Conservation (phyloP, 768 basidiomycete species). For the Mycena olivaceomarginata region DNA sequence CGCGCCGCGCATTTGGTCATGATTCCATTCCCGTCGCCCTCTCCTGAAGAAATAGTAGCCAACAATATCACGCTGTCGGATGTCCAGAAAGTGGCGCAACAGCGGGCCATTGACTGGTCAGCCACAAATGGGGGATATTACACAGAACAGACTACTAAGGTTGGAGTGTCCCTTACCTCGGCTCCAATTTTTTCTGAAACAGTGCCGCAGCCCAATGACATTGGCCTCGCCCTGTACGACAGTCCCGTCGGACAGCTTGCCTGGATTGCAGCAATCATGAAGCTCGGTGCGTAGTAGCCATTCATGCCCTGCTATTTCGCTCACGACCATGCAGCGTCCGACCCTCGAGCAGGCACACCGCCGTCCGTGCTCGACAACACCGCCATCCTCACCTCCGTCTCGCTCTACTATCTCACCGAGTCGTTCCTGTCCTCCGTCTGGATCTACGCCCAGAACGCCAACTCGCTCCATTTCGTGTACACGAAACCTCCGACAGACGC, state of each 20-base stretch:
- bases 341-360: slow-evolving; percentile 34
- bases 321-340: slow-evolving; percentile 11
- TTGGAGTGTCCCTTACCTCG: too few species aligned
- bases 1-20: neutral
- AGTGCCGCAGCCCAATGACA: too few species aligned
- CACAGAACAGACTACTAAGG: too few species aligned
- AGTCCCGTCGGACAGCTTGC: too few species aligned
- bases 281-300: too few species aligned
- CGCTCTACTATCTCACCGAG: slow-evolving; percentile 49
- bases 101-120: too few species aligned
- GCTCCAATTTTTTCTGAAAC: too few species aligned
- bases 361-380: slow-evolving; percentile 23
- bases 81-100: too few species aligned
- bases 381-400: slow-evolving; percentile 45
- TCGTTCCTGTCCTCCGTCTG: slow-evolving; percentile 45
- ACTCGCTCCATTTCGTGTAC: neutral
- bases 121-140: too few species aligned
- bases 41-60: neutral
- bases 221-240: too few species aligned
- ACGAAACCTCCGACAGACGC: slow-evolving; percentile 17
- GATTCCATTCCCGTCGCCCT: neutral
- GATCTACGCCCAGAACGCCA: slow-evolving; percentile 40
- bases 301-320: too few species aligned
- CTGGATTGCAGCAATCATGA: too few species aligned
- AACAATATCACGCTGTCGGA: neutral